Base-by-base conservation (phyloP, 768 basidiomycete species). In the Collybia mongolica region DNA sequence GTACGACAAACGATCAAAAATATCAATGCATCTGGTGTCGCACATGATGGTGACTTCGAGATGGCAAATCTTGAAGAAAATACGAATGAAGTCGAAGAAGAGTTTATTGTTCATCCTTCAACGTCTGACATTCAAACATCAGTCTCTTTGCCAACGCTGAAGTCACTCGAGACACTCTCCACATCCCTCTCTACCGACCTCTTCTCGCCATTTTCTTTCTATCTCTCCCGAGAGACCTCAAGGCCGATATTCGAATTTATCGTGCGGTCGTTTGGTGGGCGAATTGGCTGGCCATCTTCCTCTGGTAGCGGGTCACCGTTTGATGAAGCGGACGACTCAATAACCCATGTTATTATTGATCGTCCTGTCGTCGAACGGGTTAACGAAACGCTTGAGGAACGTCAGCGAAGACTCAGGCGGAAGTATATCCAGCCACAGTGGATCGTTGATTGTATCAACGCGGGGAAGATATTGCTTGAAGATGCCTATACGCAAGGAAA, bases 341-440 rank as follows among this genome's bases (percentile, higher is more conserved):
- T 99, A 60, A 98, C 97, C 1, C 97, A 98, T 69, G 86, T 98
- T 54, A 84, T 99, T 59, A 87, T 97, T 59, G 97, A 99, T 65
- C 80, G 97, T 39, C 96, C 97, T 1, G 54, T 82, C 28, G 69
- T 77, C 9, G 72, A 72, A 54, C 72, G 67, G 54, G 44, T 61
- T 20, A 67, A 76, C 46, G 85, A 83, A 60, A 76, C 78, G 0
- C 56, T 72, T 14, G 81, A 80, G 46, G 81, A 87, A 56, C 77
- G 80, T 57, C 82, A 85, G 57, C 74, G 79, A 38, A 76, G 83
- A 32, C 69, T 76, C 39, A 81, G 82, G 65, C 80, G 93, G 60
- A 93, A 90, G 63, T 92, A 89, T 66, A 80, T 98, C 15, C 97
- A 98, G 67, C 97, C 97, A 9, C 96, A 98, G 67, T 98, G 97